Conservation (phyloP, 352 stramenopile species). For the Aphanomyces euteiches region DNA sequence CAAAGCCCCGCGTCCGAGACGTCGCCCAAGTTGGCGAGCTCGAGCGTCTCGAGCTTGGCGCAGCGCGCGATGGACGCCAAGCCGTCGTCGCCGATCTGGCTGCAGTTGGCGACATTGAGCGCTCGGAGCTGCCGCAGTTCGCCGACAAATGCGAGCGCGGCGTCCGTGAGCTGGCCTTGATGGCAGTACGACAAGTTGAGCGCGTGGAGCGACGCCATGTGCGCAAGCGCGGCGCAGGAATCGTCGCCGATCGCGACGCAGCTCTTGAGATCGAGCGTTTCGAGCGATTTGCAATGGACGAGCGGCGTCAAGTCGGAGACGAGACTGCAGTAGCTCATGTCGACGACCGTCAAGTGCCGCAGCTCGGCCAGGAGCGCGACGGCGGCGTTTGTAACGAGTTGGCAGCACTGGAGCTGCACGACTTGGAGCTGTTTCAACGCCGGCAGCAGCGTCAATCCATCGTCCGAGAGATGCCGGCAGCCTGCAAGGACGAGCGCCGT, state of each 20-base stretch:
- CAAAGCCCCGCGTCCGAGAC: conserved; percentile 57
- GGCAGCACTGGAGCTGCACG: conserved; percentile 59
- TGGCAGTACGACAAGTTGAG: conserved; percentile 83
- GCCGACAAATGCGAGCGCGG: conserved; percentile 47
- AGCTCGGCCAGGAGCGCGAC: conserved; percentile 45
- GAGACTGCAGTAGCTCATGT: conserved; percentile 69
- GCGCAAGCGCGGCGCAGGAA: conserved; percentile 43
- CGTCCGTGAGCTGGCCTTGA: conserved; percentile 68
- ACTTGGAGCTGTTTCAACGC: not conserved
- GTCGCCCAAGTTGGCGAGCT: conserved; percentile 74
- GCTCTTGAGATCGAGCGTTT: conserved; percentile 61
- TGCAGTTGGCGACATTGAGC: conserved; percentile 77
- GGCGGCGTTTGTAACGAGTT: conserved; percentile 49
- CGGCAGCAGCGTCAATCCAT: not conserved
- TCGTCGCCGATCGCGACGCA: conserved; percentile 67
- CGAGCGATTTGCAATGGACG: conserved; percentile 30
- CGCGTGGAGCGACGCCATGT: conserved; percentile 43
- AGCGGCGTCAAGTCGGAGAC: conserved; percentile 43
- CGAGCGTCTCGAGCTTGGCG: conserved; percentile 60
- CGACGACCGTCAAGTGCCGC: conserved; percentile 39
- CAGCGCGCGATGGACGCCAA: conserved; percentile 47
- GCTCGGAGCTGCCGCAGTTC: conserved; percentile 54
- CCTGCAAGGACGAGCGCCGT: not conserved
- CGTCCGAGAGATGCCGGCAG: conserved; percentile 4
- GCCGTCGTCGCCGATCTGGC: conserved; percentile 61